phyloP scores from a whole-genome alignment of 495 filamentous ascomycete genomes.

The Articulospora tetracladia region DNA sequence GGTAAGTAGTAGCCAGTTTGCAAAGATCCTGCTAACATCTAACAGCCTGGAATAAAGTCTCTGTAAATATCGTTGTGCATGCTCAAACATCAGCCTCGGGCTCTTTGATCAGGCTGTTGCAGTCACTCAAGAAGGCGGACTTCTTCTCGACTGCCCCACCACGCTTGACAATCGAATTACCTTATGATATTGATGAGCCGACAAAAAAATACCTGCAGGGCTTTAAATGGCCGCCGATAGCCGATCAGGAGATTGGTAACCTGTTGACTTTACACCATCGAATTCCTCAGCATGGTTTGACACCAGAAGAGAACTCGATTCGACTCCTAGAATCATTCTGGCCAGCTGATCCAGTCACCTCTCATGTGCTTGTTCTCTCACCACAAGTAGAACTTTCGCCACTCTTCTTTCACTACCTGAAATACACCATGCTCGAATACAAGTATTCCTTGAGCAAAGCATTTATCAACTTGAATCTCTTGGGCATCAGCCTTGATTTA shows the following conservation, averaged over 20 bases:
- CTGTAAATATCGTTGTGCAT: conserved; percentile 74
- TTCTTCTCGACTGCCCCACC: conserved; percentile 62
- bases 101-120: conserved; percentile 66
- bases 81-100: conserved; percentile 64
- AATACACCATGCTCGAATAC: conserved; percentile 69
- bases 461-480: conserved; percentile 44
- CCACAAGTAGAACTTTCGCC: conserved; percentile 71
- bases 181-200: conserved; percentile 56
- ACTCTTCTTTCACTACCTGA: conserved; percentile 77
- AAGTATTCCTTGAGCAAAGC: conserved; percentile 54
- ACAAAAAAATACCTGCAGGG: conserved; percentile 51
- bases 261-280: conserved; percentile 69
- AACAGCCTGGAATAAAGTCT: conserved; percentile 69
- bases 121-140: conserved; percentile 68
- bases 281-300: conserved; percentile 49
- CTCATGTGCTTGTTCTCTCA: conserved; percentile 75
- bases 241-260: conserved; percentile 20
- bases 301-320: conserved; percentile 59
- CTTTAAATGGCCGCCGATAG: conserved; percentile 61
- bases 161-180: conserved; percentile 76
- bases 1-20: conserved; percentile 40
- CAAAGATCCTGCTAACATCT: conserved; percentile 9
- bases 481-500: conserved; percentile 75
- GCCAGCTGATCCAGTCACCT: conserved; percentile 53
- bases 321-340: conserved; percentile 80